A percentile compares a stretch with the other conserved stretches of the same genome.
Conservation (phyloP, 164 flowering plant species). For the Vitis labrusca region DNA sequence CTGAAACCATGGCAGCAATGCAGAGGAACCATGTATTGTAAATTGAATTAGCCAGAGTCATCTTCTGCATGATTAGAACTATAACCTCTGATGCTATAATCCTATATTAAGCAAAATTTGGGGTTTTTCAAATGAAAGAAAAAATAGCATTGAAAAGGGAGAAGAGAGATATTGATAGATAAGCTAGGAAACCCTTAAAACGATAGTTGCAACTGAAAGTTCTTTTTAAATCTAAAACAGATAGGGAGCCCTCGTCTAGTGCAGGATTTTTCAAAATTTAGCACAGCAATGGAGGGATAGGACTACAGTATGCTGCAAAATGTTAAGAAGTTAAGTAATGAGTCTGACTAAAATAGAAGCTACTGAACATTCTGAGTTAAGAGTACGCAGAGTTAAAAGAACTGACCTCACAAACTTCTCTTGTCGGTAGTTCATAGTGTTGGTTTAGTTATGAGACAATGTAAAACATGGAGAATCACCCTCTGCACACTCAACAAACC, state of each 20-base stretch:
- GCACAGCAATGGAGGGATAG: not conserved
- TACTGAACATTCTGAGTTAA: not conserved
- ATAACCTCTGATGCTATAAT: no score
- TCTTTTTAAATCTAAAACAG: no score
- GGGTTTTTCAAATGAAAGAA: no score
- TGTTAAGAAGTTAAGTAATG: no score
- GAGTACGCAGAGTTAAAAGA: not conserved
- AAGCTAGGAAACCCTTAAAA: no score
- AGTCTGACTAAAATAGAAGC: not conserved
- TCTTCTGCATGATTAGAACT: no score
- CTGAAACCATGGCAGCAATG: not conserved
- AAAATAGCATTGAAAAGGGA: no score
- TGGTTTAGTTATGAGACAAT: not conserved
- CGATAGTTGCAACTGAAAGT: no score
- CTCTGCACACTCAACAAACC: not conserved
- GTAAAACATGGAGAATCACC: not conserved
- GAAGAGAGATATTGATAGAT: no score
- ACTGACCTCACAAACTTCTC: slow-evolving; percentile 39
- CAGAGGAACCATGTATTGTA: not conserved
- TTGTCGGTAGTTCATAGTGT: slow-evolving; percentile 20
- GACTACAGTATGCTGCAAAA: not conserved
- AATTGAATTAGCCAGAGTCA: no score
- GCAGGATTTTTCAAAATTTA: not conserved
- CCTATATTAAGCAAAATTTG: no score
- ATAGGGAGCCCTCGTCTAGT: not conserved